phyloP scores from a whole-genome alignment of 1,284 basidiomycete species.

The Sporisorium iseilematis-ciliati region DNA sequence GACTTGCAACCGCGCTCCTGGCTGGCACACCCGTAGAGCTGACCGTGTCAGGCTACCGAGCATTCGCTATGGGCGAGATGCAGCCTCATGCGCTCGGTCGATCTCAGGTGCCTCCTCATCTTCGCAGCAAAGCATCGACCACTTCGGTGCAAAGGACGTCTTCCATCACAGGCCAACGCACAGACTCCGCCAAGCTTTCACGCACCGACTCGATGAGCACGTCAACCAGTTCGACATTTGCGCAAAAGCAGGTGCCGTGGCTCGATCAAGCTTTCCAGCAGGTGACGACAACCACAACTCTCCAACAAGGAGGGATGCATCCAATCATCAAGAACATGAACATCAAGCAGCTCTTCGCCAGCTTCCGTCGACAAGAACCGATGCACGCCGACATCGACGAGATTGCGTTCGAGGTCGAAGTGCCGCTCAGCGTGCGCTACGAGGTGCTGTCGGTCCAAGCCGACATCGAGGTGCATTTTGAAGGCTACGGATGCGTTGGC shows the following conservation, averaged over 20 bases:
- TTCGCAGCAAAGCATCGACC: constrained; percentile 28
- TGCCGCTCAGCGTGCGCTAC: constrained; percentile 53
- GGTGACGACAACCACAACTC: constrained; percentile 31
- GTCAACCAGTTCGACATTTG: constrained; percentile 16
- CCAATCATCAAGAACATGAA: constrained; percentile 25
- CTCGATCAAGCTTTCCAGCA: constrained; percentile 56
- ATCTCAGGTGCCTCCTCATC: constrained; percentile 26
- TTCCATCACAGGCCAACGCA: constrained; percentile 13
- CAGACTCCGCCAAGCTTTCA: constrained; percentile 6
- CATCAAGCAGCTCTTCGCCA: constrained; percentile 39
- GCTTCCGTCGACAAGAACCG: constrained; percentile 28
- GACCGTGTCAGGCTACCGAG: constrained; percentile 36
- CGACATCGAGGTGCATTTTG: constrained; percentile 56
- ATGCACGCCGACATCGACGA: constrained; percentile 49
- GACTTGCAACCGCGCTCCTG: constrained; percentile 26
- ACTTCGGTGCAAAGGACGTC: constrained; percentile 20
- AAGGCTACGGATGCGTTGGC: constrained; percentile 50
- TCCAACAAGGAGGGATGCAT: constrained; percentile 27
- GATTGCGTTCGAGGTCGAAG: constrained; percentile 40
- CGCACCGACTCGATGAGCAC: constrained; percentile 27
- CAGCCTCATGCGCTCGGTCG: constrained; percentile 19
- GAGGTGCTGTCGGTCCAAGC: constrained; percentile 41
- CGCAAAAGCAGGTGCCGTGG: constrained; percentile 55
- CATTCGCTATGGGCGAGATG: constrained; percentile 47
- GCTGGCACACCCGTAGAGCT: constrained; percentile 26